Evolutionary conservation across 768 basidiomycete genomes (phyloP), one percentile per base, ranked within the genome.

Genomic region (Collybia sp.): DNA sequence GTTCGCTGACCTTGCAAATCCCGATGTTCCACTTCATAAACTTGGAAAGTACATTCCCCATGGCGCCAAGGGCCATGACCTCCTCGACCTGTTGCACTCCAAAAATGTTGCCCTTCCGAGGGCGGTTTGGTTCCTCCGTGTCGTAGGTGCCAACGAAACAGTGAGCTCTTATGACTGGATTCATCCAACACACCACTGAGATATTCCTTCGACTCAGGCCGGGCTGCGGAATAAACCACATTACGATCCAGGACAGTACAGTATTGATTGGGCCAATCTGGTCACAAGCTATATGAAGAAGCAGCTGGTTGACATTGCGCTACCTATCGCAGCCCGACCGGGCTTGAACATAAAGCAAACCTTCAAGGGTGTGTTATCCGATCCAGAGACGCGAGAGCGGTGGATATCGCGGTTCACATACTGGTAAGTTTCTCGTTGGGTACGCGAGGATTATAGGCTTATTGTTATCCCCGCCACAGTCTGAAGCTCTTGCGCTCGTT

Each of bases 81-180:
- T 93, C 20, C 68, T 93, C 42, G 90, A 93, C 49, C 68, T 92
- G 36, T 64, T 93, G 25, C 86, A 92, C 45, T 70, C 73, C 5
- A 82, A 89, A 44, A 77, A 83, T 46, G 85, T 93, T 19, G 85
- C 84, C 5, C 85, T 90, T 30, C 75, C 85, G 1, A 76, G 91
- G 38, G 91, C 91, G 3, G 80, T 92, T 6, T 93, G 91, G 91
- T 88, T 92, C 58, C 70, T 93, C 19, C 78, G 90, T 15, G 88
- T 91, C 3, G 80, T 91, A 55, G 91, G 91, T 18, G 88, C 85
- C 15, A 91, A 92, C 54, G 91, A 93, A 65, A 88, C 86, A 41
- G 88, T 89, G 51, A 38, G 17, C 17, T 44, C 17, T 48, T 38
- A 4, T 30, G 2, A 16, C 9, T 13, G 12, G 12, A 30, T 37